Evolutionary conservation across 768 basidiomycete species (phyloP).

Genomic region (Collybiopsis luxurians): DNA sequence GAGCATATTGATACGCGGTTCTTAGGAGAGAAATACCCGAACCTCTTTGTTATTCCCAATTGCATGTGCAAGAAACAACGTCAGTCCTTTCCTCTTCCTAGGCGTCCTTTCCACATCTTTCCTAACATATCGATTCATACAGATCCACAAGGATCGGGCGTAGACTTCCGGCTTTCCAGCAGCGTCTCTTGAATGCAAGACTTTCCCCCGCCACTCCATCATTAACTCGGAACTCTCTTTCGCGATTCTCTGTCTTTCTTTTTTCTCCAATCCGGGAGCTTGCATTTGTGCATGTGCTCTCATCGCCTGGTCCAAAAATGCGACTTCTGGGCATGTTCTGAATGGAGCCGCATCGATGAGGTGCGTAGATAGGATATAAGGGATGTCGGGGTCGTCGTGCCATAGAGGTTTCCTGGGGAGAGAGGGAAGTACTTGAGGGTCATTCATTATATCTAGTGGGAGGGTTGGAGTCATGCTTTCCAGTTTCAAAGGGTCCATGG

Average conservation of each 20-base stretch:
- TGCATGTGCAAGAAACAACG: slow-evolving; percentile 77
- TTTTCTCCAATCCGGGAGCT: slow-evolving; percentile 32
- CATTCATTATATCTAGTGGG: neutral
- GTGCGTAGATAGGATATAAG: slow-evolving; percentile 49
- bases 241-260: slow-evolving; percentile 19
- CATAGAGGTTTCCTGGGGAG: neutral
- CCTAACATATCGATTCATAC: slow-evolving; percentile 64
- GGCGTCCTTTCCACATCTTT: slow-evolving; percentile 5
- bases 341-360: slow-evolving; percentile 51
- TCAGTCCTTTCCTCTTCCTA: slow-evolving; percentile 22
- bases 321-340: slow-evolving; percentile 38
- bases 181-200: slow-evolving; percentile 1
- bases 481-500: neutral
- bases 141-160: slow-evolving; percentile 56
- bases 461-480: neutral
- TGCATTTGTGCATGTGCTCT: slow-evolving; percentile 3
- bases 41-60: slow-evolving; percentile 91
- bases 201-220: slow-evolving; percentile 26
- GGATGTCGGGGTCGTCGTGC: neutral
- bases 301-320: slow-evolving; percentile 28
- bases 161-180: neutral
- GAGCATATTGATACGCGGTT: neutral
- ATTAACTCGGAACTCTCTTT: slow-evolving; percentile 22
- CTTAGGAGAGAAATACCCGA: slow-evolving; percentile 15
- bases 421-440: neutral